Conservation (phyloP, 73 alveolate genomes). For the Paramecium biaurelia region DNA sequence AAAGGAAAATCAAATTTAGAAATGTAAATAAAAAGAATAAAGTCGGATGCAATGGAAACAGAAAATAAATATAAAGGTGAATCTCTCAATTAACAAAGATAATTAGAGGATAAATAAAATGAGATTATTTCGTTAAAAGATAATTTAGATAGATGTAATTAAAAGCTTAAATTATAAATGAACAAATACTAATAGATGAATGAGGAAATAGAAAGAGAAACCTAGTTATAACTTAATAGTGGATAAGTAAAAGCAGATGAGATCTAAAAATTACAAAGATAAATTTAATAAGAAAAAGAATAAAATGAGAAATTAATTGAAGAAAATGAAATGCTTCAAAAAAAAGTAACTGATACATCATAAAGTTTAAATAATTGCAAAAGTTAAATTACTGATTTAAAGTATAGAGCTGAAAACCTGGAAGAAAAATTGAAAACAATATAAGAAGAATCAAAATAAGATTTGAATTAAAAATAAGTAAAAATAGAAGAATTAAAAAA, state of each 20-base stretch:
- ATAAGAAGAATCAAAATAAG: neutral
- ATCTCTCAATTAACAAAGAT: neutral
- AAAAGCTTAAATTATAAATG: no score
- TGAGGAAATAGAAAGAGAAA: neutral
- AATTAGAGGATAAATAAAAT: neutral
- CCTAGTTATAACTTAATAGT: no score
- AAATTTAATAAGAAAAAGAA: neutral
- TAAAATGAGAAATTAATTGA: neutral
- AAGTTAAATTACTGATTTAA: neutral
- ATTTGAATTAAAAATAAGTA: neutral
- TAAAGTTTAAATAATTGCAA: neutral
- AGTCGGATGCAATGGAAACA: neutral
- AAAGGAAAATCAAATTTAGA: neutral
- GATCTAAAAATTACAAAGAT: neutral
- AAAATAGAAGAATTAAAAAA: neutral
- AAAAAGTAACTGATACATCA: neutral
- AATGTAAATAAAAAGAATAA: neutral
- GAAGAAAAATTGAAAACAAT: neutral
- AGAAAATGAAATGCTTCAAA: neutral
- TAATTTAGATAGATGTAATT: no score
- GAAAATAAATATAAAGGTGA: neutral
- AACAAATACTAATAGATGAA: neutral
- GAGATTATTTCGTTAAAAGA: neutral
- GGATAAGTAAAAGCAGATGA: neutral
- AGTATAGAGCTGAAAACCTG: neutral